A percentile compares a stretch with the other conserved stretches of the same genome.
Evolutionary conservation across 345 rosid genomes (phyloP).

Genomic region (Aquilaria yunnanensis): DNA sequence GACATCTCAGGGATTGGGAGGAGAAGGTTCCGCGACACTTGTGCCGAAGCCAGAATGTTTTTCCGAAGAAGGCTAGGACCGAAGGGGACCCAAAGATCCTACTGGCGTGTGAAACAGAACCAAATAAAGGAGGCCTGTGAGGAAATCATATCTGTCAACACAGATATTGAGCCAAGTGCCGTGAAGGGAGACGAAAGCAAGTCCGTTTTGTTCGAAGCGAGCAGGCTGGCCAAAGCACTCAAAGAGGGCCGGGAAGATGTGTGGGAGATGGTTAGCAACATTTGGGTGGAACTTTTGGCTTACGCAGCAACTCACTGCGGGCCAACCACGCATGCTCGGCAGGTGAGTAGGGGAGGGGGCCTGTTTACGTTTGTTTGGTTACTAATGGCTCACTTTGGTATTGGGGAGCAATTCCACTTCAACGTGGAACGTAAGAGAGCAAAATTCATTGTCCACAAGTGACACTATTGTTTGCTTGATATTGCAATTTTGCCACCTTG

Average conservation of each 20-base stretch:
- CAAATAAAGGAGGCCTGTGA: conserved; percentile 13
- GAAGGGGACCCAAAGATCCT: neutral
- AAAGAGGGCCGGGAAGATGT: conserved; percentile 5
- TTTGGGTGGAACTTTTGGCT: conserved; percentile 55
- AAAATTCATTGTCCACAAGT: conserved; percentile 7
- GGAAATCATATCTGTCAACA: conserved; percentile 15
- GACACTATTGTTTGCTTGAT: no score
- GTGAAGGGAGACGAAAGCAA: conserved; percentile 63
- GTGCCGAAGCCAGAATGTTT: conserved; percentile 34
- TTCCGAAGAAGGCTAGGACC: conserved; percentile 18
- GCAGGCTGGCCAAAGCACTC: conserved; percentile 51
- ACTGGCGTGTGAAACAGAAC: neutral
- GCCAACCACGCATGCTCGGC: conserved; percentile 46
- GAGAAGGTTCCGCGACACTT: conserved; percentile 43
- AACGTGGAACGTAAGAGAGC: conserved; percentile 48
- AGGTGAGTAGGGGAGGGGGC: conserved; percentile 60
- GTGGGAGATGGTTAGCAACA: conserved; percentile 46
- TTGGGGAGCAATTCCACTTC: conserved; percentile 46
- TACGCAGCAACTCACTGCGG: conserved; percentile 27
- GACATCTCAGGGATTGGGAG: conserved; percentile 43
- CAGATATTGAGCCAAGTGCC: conserved; percentile 23
- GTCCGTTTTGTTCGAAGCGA: conserved; percentile 52
- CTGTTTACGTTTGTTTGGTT: conserved; percentile 58
- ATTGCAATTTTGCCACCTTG: no score
- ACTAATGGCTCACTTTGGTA: conserved; percentile 68